Evolutionary conservation across 2,329 filamentous ascomycete genomes (phyloP).

Genomic region (Trichophaea hybrida): DNA sequence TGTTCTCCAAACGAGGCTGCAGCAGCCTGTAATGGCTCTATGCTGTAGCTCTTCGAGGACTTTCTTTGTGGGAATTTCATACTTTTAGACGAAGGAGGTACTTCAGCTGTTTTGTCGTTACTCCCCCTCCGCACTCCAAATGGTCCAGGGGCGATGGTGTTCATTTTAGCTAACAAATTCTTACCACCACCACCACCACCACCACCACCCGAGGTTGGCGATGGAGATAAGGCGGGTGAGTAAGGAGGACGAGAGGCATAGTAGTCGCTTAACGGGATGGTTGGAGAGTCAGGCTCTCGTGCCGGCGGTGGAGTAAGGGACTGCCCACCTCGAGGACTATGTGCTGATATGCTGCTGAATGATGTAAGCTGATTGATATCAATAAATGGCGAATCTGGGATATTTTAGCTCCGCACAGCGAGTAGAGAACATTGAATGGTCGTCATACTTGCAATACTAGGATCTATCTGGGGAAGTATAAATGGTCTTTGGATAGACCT

Average conservation of each 20-base stretch:
- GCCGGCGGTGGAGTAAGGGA: constrained; percentile 5
- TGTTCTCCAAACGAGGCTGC: neutral
- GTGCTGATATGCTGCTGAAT: constrained; percentile 44
- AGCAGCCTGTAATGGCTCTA: constrained; percentile 1
- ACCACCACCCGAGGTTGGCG: constrained; percentile 33
- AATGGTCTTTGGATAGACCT: neutral
- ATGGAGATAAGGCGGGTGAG: constrained; percentile 31
- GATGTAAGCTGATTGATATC: constrained; percentile 48
- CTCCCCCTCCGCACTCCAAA: constrained; percentile 38
- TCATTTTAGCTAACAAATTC: constrained; percentile 46
- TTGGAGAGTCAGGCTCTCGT: neutral
- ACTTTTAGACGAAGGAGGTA: neutral
- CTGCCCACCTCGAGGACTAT: constrained; percentile 39
- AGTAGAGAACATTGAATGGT: neutral
- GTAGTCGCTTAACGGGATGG: neutral
- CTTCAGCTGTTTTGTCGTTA: constrained; percentile 5
- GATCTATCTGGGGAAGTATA: neutral
- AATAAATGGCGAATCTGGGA: constrained; percentile 41
- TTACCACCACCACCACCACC: constrained; percentile 26
- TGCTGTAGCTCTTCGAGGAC: constrained; percentile 5
- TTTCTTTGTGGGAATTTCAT: constrained; percentile 4
- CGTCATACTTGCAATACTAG: neutral
- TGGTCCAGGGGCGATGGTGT: constrained; percentile 51
- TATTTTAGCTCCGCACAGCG: neutral
- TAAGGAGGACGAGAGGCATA: neutral